Evolutionary conservation across 768 basidiomycete genomes (phyloP).

Genomic region (Amanita rubescens): DNA sequence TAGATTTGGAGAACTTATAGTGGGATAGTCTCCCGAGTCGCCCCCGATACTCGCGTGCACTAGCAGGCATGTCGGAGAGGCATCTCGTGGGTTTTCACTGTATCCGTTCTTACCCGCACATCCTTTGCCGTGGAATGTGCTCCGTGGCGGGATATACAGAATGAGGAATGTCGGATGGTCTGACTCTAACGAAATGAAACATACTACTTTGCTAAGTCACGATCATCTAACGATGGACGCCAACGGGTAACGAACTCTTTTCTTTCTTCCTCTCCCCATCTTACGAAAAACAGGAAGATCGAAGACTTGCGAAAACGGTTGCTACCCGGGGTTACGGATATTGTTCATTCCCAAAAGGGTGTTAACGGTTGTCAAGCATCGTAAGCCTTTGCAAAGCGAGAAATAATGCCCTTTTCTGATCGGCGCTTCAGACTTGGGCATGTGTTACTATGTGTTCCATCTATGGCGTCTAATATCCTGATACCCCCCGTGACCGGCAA

Average conservation of each 20-base stretch:
- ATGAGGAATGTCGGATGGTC: slow-evolving; percentile 62
- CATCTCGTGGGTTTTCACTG: slow-evolving; percentile 43
- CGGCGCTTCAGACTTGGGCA: slow-evolving; percentile 46
- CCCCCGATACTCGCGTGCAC: slow-evolving; percentile 7
- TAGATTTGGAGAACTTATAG: not conserved
- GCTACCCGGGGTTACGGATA: not conserved
- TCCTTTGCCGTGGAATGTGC: slow-evolving; percentile 40
- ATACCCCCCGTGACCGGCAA: slow-evolving; percentile 41
- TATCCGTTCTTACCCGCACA: slow-evolving; percentile 58
- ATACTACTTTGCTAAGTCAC: not conserved
- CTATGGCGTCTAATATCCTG: slow-evolving; percentile 29
- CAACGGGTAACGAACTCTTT: not conserved
- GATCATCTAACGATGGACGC: not conserved
- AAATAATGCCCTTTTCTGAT: not conserved
- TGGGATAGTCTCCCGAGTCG: not conserved
- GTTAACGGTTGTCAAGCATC: not conserved
- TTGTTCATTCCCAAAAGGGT: slow-evolving; percentile 7
- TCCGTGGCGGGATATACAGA: slow-evolving; percentile 42
- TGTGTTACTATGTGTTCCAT: slow-evolving; percentile 37
- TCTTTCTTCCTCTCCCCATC: not conserved
- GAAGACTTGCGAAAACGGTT: slow-evolving; percentile 1
- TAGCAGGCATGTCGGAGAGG: slow-evolving; percentile 8
- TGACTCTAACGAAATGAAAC: slow-evolving; percentile 11
- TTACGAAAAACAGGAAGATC: not conserved
- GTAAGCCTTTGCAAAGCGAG: not conserved